Percentiles rank a stretch among this genome's conserved stretches.
Evolutionary conservation across 2,329 filamentous ascomycete genomes (phyloP).

Genomic region (Phialophora chinensis): DNA sequence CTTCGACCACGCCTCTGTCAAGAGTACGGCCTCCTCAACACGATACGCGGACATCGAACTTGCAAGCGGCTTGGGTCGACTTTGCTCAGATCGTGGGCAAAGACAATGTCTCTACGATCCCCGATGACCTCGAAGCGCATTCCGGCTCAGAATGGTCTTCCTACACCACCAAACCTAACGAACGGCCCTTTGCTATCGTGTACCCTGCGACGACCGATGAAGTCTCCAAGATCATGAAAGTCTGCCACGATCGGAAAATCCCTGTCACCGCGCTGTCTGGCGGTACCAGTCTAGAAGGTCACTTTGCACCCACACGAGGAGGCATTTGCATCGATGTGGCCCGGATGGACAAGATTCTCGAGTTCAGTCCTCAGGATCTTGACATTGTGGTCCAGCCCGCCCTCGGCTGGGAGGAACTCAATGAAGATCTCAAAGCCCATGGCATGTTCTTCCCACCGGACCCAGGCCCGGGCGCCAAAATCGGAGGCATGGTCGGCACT

Average conservation of each 20-base stretch:
- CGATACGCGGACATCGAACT: conserved; percentile 61
- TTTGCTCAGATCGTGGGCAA: conserved; percentile 66
- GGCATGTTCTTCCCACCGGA: conserved; percentile 92
- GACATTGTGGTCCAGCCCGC: conserved; percentile 80
- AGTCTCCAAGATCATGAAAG: conserved; percentile 84
- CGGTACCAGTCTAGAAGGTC: conserved; percentile 87
- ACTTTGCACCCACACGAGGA: conserved; percentile 80
- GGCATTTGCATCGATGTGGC: conserved; percentile 87
- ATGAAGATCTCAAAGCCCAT: conserved; percentile 73
- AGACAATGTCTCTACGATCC: conserved; percentile 66
- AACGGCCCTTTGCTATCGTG: conserved; percentile 66
- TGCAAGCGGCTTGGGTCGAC: conserved; percentile 70
- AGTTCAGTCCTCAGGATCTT: conserved; percentile 76
- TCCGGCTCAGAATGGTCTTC: conserved; percentile 69
- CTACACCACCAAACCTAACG: conserved; percentile 49
- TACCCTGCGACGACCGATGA: conserved; percentile 80
- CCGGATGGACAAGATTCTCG: conserved; percentile 80
- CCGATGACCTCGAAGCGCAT: conserved; percentile 61
- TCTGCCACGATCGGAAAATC: conserved; percentile 80
- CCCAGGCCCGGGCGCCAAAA: conserved; percentile 88
- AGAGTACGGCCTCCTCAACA: conserved; percentile 58
- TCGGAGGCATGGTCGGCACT: conserved; percentile 71
- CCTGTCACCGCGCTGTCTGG: conserved; percentile 88
- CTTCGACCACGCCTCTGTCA: conserved; percentile 64
- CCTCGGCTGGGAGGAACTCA: conserved; percentile 84